Evolutionary conservation across 495 filamentous ascomycete species (phyloP), one percentile per base, ranked within the genome.

Genomic region (Aspergillus heteromorphus): DNA sequence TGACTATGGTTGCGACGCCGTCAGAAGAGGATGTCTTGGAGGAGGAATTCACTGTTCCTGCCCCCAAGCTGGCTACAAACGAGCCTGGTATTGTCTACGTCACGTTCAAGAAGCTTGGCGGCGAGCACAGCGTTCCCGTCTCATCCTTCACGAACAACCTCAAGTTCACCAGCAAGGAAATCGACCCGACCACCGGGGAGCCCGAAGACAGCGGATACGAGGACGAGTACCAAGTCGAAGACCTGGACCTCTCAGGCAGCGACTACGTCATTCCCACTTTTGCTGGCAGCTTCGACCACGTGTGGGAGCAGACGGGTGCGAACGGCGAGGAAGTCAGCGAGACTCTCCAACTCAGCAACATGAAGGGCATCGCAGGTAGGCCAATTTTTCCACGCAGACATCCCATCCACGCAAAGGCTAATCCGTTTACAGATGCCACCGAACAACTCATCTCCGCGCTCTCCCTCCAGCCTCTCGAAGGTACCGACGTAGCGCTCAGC

Each of bases 161-260:
- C 50, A 97, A 95, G 71, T 98, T 98, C 66, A 97, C 91, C 19
- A 92, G 86, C 76, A 96, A 96, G 69, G 93, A 98, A 71, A 95
- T 98, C 48, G 93, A 98, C 61, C 93, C 93, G 4, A 86, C 86
- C n/a, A 96, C 91, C 19, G 83, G 85, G 58, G 90, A 97, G 68
- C 89, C 95, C 1, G 95, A 98, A 65, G 91, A 96, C 13, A 78
- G 68, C 40, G 93, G 95, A 31, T 97, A 97, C 62, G 92, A 97
- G 19, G 93, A 98, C 61, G 93, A 98, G 71, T 98, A 98, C 67
- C 87, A 96, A 72, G 90, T 97, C 53, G 89, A 93, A 54, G 92
- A 97, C 64, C 83, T 98, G 51, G 95, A 97, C 45, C 80, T 98
- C 49, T 80, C 80, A 27, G 92, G 92, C 55, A 91, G 88, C 61